Base-by-base conservation (phyloP, 176 grass and related monocot species). In the Stipa capillata region DNA sequence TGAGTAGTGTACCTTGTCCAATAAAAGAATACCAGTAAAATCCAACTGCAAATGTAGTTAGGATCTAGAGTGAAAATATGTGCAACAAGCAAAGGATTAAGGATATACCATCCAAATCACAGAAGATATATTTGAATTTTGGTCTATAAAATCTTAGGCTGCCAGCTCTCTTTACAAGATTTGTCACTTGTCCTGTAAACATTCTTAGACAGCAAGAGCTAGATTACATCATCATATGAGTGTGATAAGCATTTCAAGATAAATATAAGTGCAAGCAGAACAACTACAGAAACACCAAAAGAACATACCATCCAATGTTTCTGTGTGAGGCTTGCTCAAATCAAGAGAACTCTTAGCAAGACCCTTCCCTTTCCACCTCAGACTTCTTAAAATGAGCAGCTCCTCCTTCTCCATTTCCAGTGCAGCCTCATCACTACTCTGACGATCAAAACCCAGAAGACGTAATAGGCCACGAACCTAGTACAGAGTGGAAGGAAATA, bases 61-160 rank as follows among this genome's bases (percentile, higher is more conserved):
- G 61, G 44, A 79, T 80, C 34, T 50, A 54, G 65, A 73, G 28
- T 67, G 25, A 28, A 69, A 79, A 63, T 34, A 86, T 74, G 58
- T 33, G 49, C 27, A 48, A 81, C 24, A 21, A 83, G 42, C 43
- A 54, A 82, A 35, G 37, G 40, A 42, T 73, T 51, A 82, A 65
- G 44, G 45, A 61, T 73, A 60, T 89, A 98, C 96, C 96, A 92
- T 98, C 96, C 92, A 98, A 84, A 84, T 98, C 96, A 78, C 92
- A 98, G 69, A 98, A 98, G 28, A 98, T 93, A 84, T 91, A 93
- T 62, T 83, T 92, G 84, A 94, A 98, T 67, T 98, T 98, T 69
- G 92, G 96, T 85, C 86, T 93, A 77, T 92, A 98, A 81, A 98
- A 98, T 65, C 96, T 83, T n/a, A 98, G 84, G 61, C n/a, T 89